Percentiles rank a stretch among this genome's conserved stretches.
Conservation (phyloP, 2,329 filamentous ascomycete species). For the Fusarium xyrophilum region DNA sequence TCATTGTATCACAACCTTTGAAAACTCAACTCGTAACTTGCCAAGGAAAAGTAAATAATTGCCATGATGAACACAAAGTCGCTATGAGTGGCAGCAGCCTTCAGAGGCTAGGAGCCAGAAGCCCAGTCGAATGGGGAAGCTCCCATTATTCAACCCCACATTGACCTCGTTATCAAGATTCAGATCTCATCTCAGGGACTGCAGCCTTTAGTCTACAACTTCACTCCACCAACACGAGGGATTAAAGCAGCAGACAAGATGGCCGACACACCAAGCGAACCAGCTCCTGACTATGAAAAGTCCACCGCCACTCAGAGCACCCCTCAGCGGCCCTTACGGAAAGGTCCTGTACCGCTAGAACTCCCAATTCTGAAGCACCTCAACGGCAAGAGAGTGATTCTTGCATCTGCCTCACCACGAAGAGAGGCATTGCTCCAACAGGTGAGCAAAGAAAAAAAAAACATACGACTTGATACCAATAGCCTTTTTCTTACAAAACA, state of each 20-base stretch:
- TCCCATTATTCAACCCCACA: constrained; percentile 38
- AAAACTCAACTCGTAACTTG: background rate
- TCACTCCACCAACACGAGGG: constrained; percentile 6
- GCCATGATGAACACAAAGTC: constrained; percentile 21
- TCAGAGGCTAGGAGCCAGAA: constrained; percentile 12
- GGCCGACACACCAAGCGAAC: constrained; percentile 46
- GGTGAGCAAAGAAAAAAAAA: too few relatives aligned
- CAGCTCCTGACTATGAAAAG: constrained; percentile 56
- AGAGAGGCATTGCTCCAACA: constrained; percentile 81
- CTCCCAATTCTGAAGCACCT: constrained; percentile 81
- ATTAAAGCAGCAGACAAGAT: constrained; percentile 28
- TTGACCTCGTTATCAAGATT: constrained; percentile 36
- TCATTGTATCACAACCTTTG: rapidly evolving
- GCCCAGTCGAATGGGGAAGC: constrained; percentile 33
- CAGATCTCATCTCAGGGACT: constrained; percentile 1
- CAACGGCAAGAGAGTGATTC: constrained; percentile 79
- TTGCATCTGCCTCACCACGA: constrained; percentile 88
- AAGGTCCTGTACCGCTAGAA: constrained; percentile 71
- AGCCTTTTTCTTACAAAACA: constrained; percentile 14
- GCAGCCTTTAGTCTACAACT: constrained; percentile 5
- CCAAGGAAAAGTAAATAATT: background rate
- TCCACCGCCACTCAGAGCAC: constrained; percentile 49
- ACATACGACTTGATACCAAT: too few relatives aligned
- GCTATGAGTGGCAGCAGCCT: constrained; percentile 28
- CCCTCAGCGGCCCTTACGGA: constrained; percentile 46